Evolutionary conservation across 176 grass and related monocot genomes (phyloP).

Genomic region (Phoenix roebelenii): DNA sequence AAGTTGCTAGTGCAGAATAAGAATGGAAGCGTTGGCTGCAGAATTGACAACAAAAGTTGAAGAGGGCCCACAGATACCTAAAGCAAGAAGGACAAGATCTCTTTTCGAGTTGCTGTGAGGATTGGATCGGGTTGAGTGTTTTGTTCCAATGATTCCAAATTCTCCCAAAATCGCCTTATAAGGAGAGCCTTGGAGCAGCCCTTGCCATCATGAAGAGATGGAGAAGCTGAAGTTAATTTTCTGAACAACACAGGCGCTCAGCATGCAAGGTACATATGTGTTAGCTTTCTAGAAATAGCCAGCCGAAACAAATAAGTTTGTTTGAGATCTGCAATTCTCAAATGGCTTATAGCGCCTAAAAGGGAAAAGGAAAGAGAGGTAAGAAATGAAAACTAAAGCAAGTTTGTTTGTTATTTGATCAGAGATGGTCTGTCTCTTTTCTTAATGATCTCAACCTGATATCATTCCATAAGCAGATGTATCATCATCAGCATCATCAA

Average conservation of each 20-base stretch:
- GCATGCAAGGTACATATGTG: constrained; percentile 17
- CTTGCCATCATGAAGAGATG: constrained; percentile 27
- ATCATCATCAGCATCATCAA: constrained; percentile 48
- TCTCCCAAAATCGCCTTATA: constrained; percentile 35
- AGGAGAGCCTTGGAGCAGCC: constrained; percentile 15
- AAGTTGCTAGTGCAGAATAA: constrained; percentile 46
- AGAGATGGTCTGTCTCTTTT: neutral
- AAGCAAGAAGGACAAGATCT: constrained; percentile 93
- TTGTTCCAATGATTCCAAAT: constrained; percentile 49
- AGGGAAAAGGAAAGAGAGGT: constrained; percentile 19
- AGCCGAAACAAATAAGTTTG: constrained; percentile 22
- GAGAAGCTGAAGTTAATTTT: constrained; percentile 30
- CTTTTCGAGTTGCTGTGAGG: constrained; percentile 53
- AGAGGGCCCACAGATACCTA: constrained; percentile 35
- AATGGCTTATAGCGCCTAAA: constrained; percentile 32
- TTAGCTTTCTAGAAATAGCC: constrained; percentile 49
- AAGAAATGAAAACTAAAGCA: constrained; percentile 28
- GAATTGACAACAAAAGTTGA: constrained; percentile 37
- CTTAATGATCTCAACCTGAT: constrained; percentile 18
- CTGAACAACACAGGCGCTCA: constrained; percentile 7
- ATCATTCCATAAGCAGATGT: constrained; percentile 43
- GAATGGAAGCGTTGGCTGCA: constrained; percentile 29
- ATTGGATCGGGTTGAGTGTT: constrained; percentile 45
- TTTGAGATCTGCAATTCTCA: constrained; percentile 34
- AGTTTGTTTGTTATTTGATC: constrained; percentile 4